phyloP scores from a whole-genome alignment of 192 early-diverging fungal species.

The Umbelopsis sp. region DNA sequence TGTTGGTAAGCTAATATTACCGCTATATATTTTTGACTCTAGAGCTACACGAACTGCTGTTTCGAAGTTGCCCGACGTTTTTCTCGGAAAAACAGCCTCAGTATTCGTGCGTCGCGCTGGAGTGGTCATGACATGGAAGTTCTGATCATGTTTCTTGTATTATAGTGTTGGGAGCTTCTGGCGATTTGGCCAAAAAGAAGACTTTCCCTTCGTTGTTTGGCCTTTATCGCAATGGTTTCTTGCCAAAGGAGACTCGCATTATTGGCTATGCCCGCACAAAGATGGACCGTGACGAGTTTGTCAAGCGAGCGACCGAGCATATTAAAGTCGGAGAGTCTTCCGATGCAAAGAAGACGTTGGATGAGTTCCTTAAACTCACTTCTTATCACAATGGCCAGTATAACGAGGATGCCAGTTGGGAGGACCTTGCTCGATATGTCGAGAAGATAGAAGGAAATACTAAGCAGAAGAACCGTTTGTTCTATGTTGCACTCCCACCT shows the following conservation, averaged over 20 bases:
- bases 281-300: conserved; percentile 75
- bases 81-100: too few species aligned
- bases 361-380: conserved; percentile 69
- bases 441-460: conserved; percentile 50
- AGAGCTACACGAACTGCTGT: not conserved
- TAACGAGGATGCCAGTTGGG: conserved; percentile 74
- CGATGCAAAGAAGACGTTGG: conserved; percentile 56
- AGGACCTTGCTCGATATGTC: conserved; percentile 64
- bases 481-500: conserved; percentile 96
- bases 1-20: conserved; percentile 27
- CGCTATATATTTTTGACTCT: not conserved
- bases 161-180: conserved; percentile 84
- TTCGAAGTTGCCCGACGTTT: not conserved
- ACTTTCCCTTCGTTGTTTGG: conserved; percentile 97
- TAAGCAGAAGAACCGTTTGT: conserved; percentile 70
- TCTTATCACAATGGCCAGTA: conserved; percentile 85
- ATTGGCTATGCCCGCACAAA: conserved; percentile 93
- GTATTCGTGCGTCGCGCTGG: not conserved
- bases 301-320: conserved; percentile 67
- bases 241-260: conserved; percentile 75
- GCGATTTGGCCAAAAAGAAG: conserved; percentile 98
- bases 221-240: conserved; percentile 82
- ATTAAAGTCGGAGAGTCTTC: conserved; percentile 66
- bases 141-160: conserved; percentile 1
- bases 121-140: too few species aligned